A percentile compares a stretch with the other conserved stretches of the same genome.
Conservation (phyloP, 2,329 filamentous ascomycete species). For the Neoascochyta sp. region DNA sequence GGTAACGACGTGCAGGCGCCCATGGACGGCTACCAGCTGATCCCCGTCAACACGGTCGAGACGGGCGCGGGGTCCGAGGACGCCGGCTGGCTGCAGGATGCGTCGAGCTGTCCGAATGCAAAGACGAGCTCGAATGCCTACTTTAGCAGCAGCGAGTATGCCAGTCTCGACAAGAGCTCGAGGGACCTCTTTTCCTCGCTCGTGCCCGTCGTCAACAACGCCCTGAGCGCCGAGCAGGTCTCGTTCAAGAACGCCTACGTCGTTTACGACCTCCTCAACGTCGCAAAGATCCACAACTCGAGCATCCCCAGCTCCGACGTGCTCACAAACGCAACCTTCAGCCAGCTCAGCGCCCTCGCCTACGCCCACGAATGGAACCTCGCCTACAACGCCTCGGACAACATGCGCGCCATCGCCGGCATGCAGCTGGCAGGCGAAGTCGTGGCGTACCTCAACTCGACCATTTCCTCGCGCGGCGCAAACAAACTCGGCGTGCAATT, state of each 20-base stretch:
- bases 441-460: conserved; percentile 44
- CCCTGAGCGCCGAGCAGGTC: conserved; percentile 48
- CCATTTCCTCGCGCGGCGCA: conserved; percentile 36
- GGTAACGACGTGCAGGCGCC: conserved; percentile 64
- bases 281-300: conserved; percentile 60
- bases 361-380: conserved; percentile 77
- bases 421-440: conserved; percentile 49
- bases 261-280: conserved; percentile 64
- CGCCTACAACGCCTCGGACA: conserved; percentile 65
- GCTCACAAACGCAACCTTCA: conserved; percentile 59
- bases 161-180: conserved; percentile 47
- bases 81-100: conserved; percentile 56
- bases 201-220: conserved; percentile 51
- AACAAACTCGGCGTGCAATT: conserved; percentile 54
- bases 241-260: conserved; percentile 62
- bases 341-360: conserved; percentile 68
- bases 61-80: conserved; percentile 58
- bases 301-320: conserved; percentile 54
- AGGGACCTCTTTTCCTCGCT: conserved; percentile 53
- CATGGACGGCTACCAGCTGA: conserved; percentile 77
- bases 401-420: conserved; percentile 46
- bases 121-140: conserved; percentile 58
- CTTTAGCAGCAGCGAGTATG: conserved; percentile 52
- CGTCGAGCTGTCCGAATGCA: conserved; percentile 54
- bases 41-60: conserved; percentile 64